A percentile compares a stretch with the other conserved stretches of the same genome.
phyloP scores from a whole-genome alignment of 1,284 basidiomycete species.

The Puccinia triticina region DNA sequence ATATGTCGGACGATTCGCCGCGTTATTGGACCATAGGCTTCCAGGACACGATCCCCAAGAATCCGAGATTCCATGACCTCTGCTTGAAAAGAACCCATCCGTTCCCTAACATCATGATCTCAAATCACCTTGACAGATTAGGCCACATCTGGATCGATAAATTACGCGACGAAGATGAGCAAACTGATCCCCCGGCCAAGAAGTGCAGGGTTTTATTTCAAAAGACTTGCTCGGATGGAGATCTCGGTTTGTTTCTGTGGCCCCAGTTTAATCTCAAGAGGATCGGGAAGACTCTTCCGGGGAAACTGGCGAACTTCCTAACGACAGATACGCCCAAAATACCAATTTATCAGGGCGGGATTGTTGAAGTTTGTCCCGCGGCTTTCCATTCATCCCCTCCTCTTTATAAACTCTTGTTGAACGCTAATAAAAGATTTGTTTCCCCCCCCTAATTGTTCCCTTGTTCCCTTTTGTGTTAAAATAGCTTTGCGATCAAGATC shows the following conservation, averaged over 20 bases:
- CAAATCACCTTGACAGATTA: slow-evolving; percentile 17
- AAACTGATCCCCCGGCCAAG: neutral
- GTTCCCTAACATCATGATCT: slow-evolving; percentile 31
- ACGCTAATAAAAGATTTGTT: neutral
- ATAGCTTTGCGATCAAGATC: slow-evolving; percentile 36
- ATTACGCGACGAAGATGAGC: neutral
- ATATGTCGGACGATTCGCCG: neutral
- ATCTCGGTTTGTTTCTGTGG: slow-evolving; percentile 34
- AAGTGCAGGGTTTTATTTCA: slow-evolving; percentile 39
- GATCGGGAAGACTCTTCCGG: slow-evolving; percentile 1
- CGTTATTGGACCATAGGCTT: slow-evolving; percentile 29
- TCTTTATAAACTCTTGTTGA: neutral
- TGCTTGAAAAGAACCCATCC: slow-evolving; percentile 31
- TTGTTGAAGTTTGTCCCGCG: slow-evolving; percentile 24
- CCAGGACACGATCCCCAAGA: slow-evolving; percentile 31
- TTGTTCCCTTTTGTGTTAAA: neutral
- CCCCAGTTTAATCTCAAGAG: slow-evolving; percentile 36
- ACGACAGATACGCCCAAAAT: slow-evolving; percentile 32
- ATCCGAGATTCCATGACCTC: slow-evolving; percentile 27
- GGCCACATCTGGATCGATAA: slow-evolving; percentile 36
- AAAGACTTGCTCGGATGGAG: slow-evolving; percentile 36
- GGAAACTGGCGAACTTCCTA: neutral
- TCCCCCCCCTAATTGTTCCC: too few species aligned
- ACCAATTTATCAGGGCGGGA: slow-evolving; percentile 31
- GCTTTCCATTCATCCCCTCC: neutral